phyloP scores from a whole-genome alignment of 1,284 basidiomycete species.

The Volvariella surrecta region DNA sequence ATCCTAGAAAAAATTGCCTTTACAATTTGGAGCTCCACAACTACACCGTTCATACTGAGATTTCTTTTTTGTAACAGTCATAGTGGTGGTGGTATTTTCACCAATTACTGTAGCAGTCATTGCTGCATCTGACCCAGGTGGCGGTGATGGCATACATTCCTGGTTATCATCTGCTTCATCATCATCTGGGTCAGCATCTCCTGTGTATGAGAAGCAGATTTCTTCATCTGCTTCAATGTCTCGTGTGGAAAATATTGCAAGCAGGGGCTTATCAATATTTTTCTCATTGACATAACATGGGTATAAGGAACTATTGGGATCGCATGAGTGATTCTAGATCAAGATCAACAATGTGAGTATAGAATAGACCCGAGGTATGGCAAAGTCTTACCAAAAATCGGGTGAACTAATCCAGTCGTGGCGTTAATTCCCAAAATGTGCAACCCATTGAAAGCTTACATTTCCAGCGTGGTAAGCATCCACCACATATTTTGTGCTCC shows the following conservation, averaged over 20 bases:
- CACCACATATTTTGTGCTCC: slow-evolving; percentile 44
- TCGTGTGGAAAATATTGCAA: slow-evolving; percentile 63
- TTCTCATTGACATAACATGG: slow-evolving; percentile 66
- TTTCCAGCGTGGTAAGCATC: slow-evolving; percentile 87
- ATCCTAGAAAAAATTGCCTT: slow-evolving; percentile 24
- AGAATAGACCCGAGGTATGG: slow-evolving; percentile 11
- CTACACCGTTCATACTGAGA: slow-evolving; percentile 39
- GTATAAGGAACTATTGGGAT: slow-evolving; percentile 73
- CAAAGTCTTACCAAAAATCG: slow-evolving; percentile 46
- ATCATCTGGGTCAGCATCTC: slow-evolving; percentile 33
- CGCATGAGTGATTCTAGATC: slow-evolving; percentile 79
- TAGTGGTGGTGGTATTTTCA: slow-evolving; percentile 17
- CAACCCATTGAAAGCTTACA: slow-evolving; percentile 36
- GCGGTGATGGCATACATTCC: not conserved
- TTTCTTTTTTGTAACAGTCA: slow-evolving; percentile 18
- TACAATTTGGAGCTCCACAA: slow-evolving; percentile 43
- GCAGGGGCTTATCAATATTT: slow-evolving; percentile 47
- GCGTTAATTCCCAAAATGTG: slow-evolving; percentile 8
- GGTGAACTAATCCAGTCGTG: slow-evolving; percentile 51
- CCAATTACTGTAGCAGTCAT: slow-evolving; percentile 23
- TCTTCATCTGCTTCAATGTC: slow-evolving; percentile 67
- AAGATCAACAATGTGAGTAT: slow-evolving; percentile 3
- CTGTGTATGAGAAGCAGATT: slow-evolving; percentile 76
- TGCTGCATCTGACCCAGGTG: not conserved
- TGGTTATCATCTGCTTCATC: slow-evolving; percentile 20